Conservation (phyloP, 2,329 filamentous ascomycete genomes). For the Curvularia sp. region DNA sequence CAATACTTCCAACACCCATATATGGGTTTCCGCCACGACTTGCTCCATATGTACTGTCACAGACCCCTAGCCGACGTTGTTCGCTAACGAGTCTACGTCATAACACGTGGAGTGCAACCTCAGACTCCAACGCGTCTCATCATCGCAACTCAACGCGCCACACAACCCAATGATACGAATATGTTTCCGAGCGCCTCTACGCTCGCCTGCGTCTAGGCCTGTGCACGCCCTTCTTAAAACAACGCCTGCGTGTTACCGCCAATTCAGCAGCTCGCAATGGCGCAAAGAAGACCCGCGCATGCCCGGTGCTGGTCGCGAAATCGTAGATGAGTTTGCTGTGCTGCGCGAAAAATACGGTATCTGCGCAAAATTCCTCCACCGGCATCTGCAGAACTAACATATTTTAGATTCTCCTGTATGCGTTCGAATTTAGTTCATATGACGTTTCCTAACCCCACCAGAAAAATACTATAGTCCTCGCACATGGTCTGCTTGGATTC, state of each 20-base stretch:
- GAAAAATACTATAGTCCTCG: conserved; percentile 67
- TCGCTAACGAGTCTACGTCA: conserved; percentile 34
- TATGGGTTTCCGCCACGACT: too few relatives aligned
- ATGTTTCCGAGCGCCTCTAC: conserved; percentile 35
- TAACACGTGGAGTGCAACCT: conserved; percentile 24
- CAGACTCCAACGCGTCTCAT: conserved; percentile 17
- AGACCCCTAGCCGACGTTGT: conserved; percentile 10
- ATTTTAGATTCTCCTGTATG: conserved; percentile 45
- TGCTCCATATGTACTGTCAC: conserved; percentile 1
- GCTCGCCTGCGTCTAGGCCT: conserved; percentile 24
- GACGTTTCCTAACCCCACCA: conserved; percentile 39
- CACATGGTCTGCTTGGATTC: conserved; percentile 71
- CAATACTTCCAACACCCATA: neutral
- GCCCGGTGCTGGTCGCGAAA: conserved; percentile 59
- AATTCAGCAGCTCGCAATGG: conserved; percentile 34
- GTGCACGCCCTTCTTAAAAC: conserved; percentile 4
- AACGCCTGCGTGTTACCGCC: conserved; percentile 16
- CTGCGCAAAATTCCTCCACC: too few relatives aligned
- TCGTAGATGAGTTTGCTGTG: conserved; percentile 68
- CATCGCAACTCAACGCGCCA: conserved; percentile 27
- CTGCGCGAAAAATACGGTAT: conserved; percentile 66
- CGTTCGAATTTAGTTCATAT: conserved; percentile 23
- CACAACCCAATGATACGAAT: conserved; percentile 42
- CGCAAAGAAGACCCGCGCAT: conserved; percentile 58
- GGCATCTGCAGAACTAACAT: conserved; percentile 20